Evolutionary conservation across 2,329 filamentous ascomycete genomes (phyloP), one percentile per base, ranked within the genome.

Genomic region (Rhinocladiella similis): DNA sequence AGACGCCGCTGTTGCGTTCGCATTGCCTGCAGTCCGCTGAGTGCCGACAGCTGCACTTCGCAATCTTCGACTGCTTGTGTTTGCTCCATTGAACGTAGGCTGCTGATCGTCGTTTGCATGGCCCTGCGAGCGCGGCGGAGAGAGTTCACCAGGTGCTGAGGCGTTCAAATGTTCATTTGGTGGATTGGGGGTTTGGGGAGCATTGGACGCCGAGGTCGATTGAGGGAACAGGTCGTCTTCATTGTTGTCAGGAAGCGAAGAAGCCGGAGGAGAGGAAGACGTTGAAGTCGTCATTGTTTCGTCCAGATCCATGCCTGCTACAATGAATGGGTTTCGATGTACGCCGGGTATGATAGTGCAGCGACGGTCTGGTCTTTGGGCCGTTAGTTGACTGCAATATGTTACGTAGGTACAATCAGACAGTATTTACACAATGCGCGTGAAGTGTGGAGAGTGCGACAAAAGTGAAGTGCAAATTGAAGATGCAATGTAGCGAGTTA

Each of bases 91-190:
- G 12, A 35, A 51, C 3, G 22, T 13, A 10, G 36, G 18, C 35
- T 50, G 16, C 35, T 46, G 43, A n/a, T 18, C 14, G 25, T 53
- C 47, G 10, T 60, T 25, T n/a, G 22, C n/a, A 5, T 47, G 52
- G 49, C 54, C 36, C 48, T 63, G 62, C 1, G 64, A 66, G 25
- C 59, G 53, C 7, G 65, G 65, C 10, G 65, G 65, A 4, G 65
- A 67, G 1, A 67, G 64, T 52, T 67, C 65, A 38, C 65, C 65
- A 2, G 63, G 65, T 9, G 63, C 65, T n/a, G 62, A 55, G 20
- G 65, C 65, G 42, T 65, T 67, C 39, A 67, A 59, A 45, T 65
- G 65, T 55, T 65, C 61, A 47, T 66, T 66, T 36, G 61, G 57
- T 38, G 38, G 29, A 33, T 10, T 33, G 7, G 65, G 65, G 7